Percentiles rank a stretch among this genome's conserved stretches.
Evolutionary conservation across 495 filamentous ascomycete genomes (phyloP).

Genomic region (Daldinia grandis): DNA sequence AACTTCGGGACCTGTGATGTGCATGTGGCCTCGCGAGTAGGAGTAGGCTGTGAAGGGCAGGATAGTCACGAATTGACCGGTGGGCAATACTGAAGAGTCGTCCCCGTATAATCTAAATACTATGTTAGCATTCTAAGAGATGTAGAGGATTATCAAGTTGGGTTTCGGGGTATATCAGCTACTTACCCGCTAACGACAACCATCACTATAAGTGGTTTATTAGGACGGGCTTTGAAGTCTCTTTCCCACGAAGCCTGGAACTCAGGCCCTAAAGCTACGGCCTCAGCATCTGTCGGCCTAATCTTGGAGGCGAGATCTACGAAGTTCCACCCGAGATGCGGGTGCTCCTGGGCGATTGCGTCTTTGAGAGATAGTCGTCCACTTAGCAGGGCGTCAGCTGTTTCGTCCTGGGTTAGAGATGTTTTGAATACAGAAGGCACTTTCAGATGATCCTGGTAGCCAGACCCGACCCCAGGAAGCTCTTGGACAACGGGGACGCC

Average conservation of each 20-base stretch:
- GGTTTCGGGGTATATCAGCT: not conserved
- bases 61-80: constrained; percentile 50
- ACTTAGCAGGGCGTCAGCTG: constrained; percentile 45
- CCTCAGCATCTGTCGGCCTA: constrained; percentile 53
- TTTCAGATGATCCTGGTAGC: constrained; percentile 62
- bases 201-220: constrained; percentile 52
- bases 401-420: constrained; percentile 46
- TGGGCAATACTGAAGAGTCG: not conserved
- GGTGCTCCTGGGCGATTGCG: constrained; percentile 38
- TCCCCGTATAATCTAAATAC: not conserved
- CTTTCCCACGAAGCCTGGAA: constrained; percentile 55
- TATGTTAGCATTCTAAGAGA: constrained; percentile 18
- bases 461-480: constrained; percentile 58
- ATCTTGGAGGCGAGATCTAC: constrained; percentile 57
- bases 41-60: constrained; percentile 59
- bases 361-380: constrained; percentile 38
- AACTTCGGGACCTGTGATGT: constrained; percentile 57
- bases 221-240: constrained; percentile 52
- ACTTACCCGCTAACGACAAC: constrained; percentile 40
- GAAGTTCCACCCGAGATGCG: constrained; percentile 56
- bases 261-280: constrained; percentile 50
- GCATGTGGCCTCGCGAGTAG: constrained; percentile 63
- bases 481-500: constrained; percentile 47
- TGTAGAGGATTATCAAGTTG: not conserved
- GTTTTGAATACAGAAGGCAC: constrained; percentile 45